Conservation (phyloP, 768 basidiomycete genomes). For the Galerina marginata region DNA sequence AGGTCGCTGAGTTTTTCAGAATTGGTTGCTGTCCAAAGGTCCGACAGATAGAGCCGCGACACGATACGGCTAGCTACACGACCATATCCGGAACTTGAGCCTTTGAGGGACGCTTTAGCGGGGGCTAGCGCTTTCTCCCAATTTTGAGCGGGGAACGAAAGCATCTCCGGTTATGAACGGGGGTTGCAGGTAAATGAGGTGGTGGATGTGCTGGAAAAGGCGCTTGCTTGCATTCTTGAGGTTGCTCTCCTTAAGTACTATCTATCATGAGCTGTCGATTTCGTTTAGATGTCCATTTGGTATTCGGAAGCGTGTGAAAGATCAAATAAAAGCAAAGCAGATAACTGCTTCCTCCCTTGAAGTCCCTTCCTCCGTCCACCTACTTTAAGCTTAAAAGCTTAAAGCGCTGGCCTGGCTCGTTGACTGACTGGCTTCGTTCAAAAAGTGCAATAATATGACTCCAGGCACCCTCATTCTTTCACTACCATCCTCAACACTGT, state of each 20-base stretch:
- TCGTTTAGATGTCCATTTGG: not conserved
- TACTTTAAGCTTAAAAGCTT: too few relatives aligned
- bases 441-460: too few relatives aligned
- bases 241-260: not conserved
- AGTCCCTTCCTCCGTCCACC: too few relatives aligned
- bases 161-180: slow-evolving; percentile 26
- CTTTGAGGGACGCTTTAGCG: slow-evolving; percentile 12
- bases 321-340: not conserved
- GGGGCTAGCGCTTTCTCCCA: slow-evolving; percentile 31
- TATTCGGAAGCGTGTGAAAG: not conserved
- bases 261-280: slow-evolving; percentile 4
- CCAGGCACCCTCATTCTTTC: too few relatives aligned
- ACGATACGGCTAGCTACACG: slow-evolving; percentile 44
- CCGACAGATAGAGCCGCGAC: slow-evolving; percentile 66
- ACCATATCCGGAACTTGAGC: slow-evolving; percentile 17
- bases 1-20: slow-evolving; percentile 52
- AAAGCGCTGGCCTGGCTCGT: too few relatives aligned
- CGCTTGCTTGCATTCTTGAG: not conserved
- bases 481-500: too few relatives aligned
- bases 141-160: slow-evolving; percentile 38
- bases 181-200: not conserved
- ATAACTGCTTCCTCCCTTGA: too few relatives aligned
- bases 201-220: slow-evolving; percentile 4
- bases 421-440: too few relatives aligned
- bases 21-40: slow-evolving; percentile 59